Evolutionary conservation across 129 eudicot species (phyloP), one percentile per base, ranked within the genome.

Genomic region (Centella asiatica): DNA sequence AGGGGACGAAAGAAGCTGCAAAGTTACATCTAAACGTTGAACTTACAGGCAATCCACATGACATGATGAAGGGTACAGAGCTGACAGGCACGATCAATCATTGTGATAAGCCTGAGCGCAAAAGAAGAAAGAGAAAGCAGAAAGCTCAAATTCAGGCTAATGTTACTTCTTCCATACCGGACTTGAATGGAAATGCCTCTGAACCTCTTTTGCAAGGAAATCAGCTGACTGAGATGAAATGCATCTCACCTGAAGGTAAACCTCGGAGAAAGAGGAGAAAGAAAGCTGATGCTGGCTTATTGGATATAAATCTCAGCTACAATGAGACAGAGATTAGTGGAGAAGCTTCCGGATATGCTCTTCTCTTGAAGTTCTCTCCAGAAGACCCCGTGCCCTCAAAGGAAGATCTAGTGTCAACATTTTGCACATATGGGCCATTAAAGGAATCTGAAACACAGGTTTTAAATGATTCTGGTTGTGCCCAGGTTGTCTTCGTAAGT

Each of bases 81-180:
- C 77, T 68, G n/a, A 53, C 44, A 54, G 79, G 60, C 20, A 42
- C 19, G 18, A 60, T 48, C n/a, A 14, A 70, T 36, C 69, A 51
- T 50, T 37, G 32, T 49, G 72, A 40, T 57, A n/a, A 65, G 47
- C 60, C 72, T 1, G 74, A 71, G 59, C 72, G 50, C 6, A 78
- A 49, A 61, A 77, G 83, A 45, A 64, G 87, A 64, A 80, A 78
- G 66, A 65, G 85, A 73, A 73, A 77, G 73, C 76, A 71, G 74
- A 77, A 79, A 60, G 26, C 76, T 31, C 25, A 59, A n/a, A 71
- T 44, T 42, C 79, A 72, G 37, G 27, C 65, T 28, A 65, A 66
- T 7, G 62, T 40, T 63, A 44, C 75, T 67, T 47, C 77, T 25
- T 52, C 60, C 60, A 63, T 75, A 58, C 89, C 90, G 0, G 84